These are phyloP conservation scores for Sporisorium exsertum DNA, from an alignment of 1,284 basidiomycete genomes.

Conservation along the genomic window DNA sequence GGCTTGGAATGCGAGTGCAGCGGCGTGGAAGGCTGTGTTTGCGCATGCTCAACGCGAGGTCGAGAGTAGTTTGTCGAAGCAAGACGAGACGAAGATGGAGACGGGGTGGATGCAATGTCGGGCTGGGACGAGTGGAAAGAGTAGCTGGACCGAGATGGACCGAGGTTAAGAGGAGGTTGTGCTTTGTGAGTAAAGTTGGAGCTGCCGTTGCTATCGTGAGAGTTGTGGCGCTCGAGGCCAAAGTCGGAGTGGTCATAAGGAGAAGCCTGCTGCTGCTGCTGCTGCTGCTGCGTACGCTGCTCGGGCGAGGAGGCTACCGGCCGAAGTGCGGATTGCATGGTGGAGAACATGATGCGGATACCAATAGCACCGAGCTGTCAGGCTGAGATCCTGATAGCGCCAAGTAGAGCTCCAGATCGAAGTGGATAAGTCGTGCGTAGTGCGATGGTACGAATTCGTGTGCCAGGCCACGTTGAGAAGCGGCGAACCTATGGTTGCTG, in stretches of 20 bases:
- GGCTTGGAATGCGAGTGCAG: slow-evolving; percentile 8
- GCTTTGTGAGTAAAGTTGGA: slow-evolving; percentile 44
- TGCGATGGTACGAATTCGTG: not conserved
- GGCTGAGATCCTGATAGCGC: not conserved
- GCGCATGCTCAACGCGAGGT: slow-evolving; percentile 26
- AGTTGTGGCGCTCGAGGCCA: slow-evolving; percentile 28
- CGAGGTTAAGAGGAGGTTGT: slow-evolving; percentile 2
- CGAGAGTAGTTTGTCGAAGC: slow-evolving; percentile 22
- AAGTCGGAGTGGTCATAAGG: slow-evolving; percentile 14
- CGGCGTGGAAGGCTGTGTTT: slow-evolving; percentile 28
- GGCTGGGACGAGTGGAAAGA: slow-evolving; percentile 35
- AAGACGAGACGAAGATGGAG: slow-evolving; percentile 23
- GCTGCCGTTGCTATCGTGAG: slow-evolving; percentile 43
- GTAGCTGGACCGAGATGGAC: slow-evolving; percentile 17
- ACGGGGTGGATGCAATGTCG: slow-evolving; percentile 22
- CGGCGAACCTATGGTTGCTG: slow-evolving; percentile 20
- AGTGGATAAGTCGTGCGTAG: not conserved
- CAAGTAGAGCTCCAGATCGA: not conserved
- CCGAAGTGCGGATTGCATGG: slow-evolving; percentile 22
- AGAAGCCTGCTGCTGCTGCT: slow-evolving; percentile 6
- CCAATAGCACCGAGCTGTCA: not conserved
- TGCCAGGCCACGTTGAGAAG: slow-evolving; percentile 10
- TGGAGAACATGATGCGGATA: slow-evolving; percentile 12
- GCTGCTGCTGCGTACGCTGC: slow-evolving; percentile 17
- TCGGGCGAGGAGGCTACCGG: slow-evolving; percentile 24